phyloP scores from a whole-genome alignment of 75 land plant genomes.

The Pseudotsuga menziesii region DNA sequence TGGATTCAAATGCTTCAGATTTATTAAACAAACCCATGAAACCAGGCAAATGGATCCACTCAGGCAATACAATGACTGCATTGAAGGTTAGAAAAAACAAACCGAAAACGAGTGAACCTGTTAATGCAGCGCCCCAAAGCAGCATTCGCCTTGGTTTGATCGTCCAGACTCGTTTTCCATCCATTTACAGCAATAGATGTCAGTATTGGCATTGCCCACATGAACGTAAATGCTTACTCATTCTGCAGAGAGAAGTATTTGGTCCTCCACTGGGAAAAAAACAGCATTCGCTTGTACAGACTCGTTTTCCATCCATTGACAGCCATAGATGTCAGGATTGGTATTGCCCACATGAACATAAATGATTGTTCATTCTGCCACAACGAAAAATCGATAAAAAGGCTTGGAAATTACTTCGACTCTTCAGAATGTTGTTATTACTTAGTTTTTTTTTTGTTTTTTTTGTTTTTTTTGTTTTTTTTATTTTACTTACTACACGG shows the following conservation, averaged over 20 bases:
- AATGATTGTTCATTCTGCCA: neutral
- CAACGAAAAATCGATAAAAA: no score
- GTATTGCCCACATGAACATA: neutral
- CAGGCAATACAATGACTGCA: slow-evolving; percentile 1
- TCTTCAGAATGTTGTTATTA: no score
- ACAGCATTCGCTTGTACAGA: neutral
- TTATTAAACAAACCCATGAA: neutral
- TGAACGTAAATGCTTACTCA: neutral
- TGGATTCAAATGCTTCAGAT: neutral
- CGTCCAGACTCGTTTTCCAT: neutral
- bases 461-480: no score
- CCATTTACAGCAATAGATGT: neutral
- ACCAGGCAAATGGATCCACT: slow-evolving; percentile 6
- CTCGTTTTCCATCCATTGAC: neutral
- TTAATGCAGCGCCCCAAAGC: neutral
- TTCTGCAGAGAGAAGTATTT: no score
- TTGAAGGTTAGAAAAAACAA: neutral
- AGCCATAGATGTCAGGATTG: neutral
- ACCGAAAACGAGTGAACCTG: neutral
- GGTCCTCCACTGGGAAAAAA: no score
- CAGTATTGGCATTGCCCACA: neutral
- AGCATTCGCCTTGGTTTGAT: neutral
- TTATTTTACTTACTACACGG: no score
- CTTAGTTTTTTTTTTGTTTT: no score
- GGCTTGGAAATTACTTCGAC: no score